phyloP scores from a whole-genome alignment of 1,284 basidiomycete genomes.

The Apiotrichum porosum region DNA sequence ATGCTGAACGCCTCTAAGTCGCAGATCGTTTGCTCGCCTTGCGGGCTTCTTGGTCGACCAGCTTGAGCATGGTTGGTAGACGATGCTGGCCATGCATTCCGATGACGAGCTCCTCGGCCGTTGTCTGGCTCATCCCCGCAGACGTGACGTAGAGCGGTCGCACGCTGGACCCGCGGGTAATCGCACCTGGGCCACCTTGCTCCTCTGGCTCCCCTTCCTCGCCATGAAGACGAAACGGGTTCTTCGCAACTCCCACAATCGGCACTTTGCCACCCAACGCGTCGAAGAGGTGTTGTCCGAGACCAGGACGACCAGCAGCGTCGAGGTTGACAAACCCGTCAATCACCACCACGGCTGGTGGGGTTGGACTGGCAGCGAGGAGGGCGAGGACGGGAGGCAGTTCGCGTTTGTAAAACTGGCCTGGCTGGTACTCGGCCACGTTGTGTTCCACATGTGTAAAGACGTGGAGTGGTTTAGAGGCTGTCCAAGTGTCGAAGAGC shows the following conservation, averaged over 20 bases:
- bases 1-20: no score
- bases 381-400: background rate
- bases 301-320: background rate
- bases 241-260: conserved; percentile 4
- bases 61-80: conserved; percentile 3
- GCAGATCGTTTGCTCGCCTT: no score
- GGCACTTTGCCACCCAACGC: background rate
- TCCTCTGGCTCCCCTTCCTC: background rate
- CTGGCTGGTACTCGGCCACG: background rate
- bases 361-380: background rate
- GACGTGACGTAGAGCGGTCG: conserved; percentile 2
- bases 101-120: background rate
- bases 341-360: background rate
- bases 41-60: no score
- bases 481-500: background rate
- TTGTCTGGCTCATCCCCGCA: background rate
- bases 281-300: conserved; percentile 1
- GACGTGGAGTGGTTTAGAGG: background rate
- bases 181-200: background rate
- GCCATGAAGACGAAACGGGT: background rate
- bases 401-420: conserved; percentile 5
- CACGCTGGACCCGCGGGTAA: background rate
- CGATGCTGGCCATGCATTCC: conserved; percentile 2
- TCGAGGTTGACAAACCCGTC: conserved; percentile 8
- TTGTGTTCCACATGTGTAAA: background rate